These are phyloP conservation scores for Clavispora vitiphila DNA, from an alignment of 805 yeast genomes.

Conservation along the genomic window DNA sequence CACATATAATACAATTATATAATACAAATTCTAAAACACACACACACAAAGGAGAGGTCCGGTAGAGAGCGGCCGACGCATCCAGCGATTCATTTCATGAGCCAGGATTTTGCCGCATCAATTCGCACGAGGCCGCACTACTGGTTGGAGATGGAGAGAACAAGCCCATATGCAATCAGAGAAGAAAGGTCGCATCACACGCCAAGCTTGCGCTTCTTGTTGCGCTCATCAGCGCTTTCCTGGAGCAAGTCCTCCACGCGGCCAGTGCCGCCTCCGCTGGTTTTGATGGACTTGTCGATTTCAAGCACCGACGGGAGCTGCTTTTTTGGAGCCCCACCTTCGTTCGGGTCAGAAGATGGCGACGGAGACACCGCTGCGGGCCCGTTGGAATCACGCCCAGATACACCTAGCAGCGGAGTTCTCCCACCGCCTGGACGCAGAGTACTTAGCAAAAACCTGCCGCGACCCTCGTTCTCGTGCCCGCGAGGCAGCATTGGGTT, in stretches of 20 bases:
- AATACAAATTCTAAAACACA: background rate
- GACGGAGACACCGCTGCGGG: background rate
- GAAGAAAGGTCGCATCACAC: background rate
- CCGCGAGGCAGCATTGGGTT: background rate
- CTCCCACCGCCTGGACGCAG: background rate
- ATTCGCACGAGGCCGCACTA: too few species aligned
- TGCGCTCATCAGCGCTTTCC: slow-evolving; percentile 7
- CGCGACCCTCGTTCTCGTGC: background rate
- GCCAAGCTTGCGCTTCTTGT: slow-evolving; percentile 13
- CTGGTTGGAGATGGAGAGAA: too few species aligned
- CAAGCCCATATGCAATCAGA: too few species aligned
- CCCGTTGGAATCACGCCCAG: too few species aligned
- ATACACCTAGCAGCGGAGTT: background rate
- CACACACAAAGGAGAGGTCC: too few species aligned
- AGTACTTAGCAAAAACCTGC: background rate
- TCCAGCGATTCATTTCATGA: too few species aligned
- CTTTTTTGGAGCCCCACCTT: slow-evolving; percentile 5
- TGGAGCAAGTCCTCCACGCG: slow-evolving; percentile 3
- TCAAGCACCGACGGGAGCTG: slow-evolving; percentile 35
- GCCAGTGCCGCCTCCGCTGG: slow-evolving; percentile 6
- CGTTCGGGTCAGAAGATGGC: background rate
- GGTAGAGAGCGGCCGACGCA: background rate
- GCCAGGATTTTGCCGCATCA: too few species aligned
- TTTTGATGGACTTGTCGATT: slow-evolving; percentile 27
- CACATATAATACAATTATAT: background rate